phyloP scores from a whole-genome alignment of 768 basidiomycete genomes.

The Russula compacta region DNA sequence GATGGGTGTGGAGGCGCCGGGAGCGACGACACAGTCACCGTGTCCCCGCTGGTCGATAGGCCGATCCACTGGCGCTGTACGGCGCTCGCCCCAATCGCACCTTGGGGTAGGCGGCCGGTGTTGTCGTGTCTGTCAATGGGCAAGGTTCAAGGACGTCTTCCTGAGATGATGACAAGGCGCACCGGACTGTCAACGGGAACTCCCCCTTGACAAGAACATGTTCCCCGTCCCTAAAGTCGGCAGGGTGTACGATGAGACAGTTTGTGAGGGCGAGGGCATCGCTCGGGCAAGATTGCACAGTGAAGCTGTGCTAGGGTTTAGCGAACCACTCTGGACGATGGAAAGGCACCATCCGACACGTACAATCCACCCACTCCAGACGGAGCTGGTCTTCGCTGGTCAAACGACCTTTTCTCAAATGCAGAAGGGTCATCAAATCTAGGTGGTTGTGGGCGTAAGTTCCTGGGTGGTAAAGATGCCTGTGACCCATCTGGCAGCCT shows the following conservation, averaged over 20 bases:
- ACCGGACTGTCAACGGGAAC: slow-evolving; percentile 72
- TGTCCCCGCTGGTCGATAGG: slow-evolving; percentile 69
- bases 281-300: slow-evolving; percentile 23
- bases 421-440: slow-evolving; percentile 25
- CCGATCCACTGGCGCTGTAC: slow-evolving; percentile 86
- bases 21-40: slow-evolving; percentile 60
- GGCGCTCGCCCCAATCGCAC: slow-evolving; percentile 66
- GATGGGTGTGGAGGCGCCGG: slow-evolving; percentile 34
- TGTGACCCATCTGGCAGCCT: slow-evolving; percentile 17
- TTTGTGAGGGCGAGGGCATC: slow-evolving; percentile 62
- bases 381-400: slow-evolving; percentile 19
- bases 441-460: slow-evolving; percentile 19
- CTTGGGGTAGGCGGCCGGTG: slow-evolving; percentile 58
- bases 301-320: slow-evolving; percentile 19
- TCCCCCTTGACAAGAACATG: slow-evolving; percentile 69
- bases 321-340: not conserved
- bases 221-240: slow-evolving; percentile 63
- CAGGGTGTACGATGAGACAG: slow-evolving; percentile 68
- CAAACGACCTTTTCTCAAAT: slow-evolving; percentile 26
- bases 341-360: not conserved
- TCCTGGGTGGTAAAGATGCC: slow-evolving; percentile 8
- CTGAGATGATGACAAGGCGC: slow-evolving; percentile 20
- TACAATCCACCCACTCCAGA: slow-evolving; percentile 20
- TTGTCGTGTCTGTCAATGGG: slow-evolving; percentile 58
- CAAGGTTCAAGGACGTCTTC: not conserved